These are phyloP conservation scores for Leccinum broughii DNA, from an alignment of 768 basidiomycete species.

Conservation along the genomic window DNA sequence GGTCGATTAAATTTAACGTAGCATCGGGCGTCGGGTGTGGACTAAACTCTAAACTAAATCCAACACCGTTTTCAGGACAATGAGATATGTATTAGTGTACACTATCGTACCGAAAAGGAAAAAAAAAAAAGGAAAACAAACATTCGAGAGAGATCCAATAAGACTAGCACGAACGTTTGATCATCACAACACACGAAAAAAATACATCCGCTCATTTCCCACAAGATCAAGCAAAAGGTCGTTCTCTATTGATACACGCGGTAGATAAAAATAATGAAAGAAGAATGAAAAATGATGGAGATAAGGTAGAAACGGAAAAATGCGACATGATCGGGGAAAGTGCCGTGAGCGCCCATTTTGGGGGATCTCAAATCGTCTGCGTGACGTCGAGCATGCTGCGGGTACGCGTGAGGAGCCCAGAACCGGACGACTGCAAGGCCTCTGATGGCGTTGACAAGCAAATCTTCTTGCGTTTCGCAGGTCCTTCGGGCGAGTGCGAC, in stretches of 20 bases:
- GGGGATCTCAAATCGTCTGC: background rate
- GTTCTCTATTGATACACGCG: constrained; percentile 2
- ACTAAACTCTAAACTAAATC: background rate
- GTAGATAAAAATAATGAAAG: background rate
- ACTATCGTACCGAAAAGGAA: constrained; percentile 1
- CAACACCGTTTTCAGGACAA: background rate
- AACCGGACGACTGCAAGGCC: background rate
- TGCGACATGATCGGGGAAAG: background rate
- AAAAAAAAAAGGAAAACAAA: background rate
- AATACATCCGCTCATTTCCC: constrained; percentile 7
- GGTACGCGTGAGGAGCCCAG: constrained; percentile 2
- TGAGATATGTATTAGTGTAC: background rate
- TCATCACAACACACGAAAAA: background rate
- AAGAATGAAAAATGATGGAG: background rate
- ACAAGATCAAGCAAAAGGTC: background rate
- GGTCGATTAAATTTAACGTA: background rate
- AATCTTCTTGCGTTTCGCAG: constrained; percentile 18
- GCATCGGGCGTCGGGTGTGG: background rate
- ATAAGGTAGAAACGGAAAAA: background rate
- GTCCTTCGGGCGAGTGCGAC: background rate
- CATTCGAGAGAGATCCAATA: background rate
- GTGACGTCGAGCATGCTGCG: constrained; percentile 4
- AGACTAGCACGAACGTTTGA: background rate
- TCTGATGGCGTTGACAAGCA: background rate
- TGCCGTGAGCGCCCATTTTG: background rate